phyloP scores from a whole-genome alignment of 1,139 yeast species.

The Taiozyma sp. region DNA sequence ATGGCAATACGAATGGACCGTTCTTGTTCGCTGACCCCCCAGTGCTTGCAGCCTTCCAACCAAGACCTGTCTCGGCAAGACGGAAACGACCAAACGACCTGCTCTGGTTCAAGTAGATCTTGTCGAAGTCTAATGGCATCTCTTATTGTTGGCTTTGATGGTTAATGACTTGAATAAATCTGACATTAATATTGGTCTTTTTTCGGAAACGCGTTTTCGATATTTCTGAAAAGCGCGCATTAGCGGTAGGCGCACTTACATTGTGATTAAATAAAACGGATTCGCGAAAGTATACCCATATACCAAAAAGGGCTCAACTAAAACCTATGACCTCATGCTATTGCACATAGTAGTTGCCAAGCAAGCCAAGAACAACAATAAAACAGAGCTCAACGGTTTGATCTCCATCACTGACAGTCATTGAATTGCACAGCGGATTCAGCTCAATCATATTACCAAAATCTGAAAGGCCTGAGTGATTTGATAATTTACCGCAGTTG shows the following conservation, averaged over 20 bases:
- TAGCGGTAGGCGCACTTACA: not conserved
- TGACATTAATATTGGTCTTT: not conserved
- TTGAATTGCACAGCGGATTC: too few species aligned
- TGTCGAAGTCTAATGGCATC: slow-evolving; percentile 55
- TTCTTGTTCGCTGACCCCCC: slow-evolving; percentile 51
- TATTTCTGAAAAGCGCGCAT: not conserved
- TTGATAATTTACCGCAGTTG: too few species aligned
- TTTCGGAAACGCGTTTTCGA: not conserved
- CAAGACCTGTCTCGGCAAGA: slow-evolving; percentile 90
- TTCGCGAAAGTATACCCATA: too few species aligned
- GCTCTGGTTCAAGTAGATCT: slow-evolving; percentile 84
- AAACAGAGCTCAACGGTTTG: too few species aligned
- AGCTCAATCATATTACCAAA: too few species aligned
- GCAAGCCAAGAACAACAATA: too few species aligned
- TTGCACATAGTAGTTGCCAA: too few species aligned
- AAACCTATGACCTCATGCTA: too few species aligned
- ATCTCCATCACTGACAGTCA: too few species aligned
- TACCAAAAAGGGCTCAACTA: too few species aligned
- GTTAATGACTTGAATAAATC: not conserved
- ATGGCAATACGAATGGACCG: slow-evolving; percentile 79
- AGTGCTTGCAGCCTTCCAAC: slow-evolving; percentile 79
- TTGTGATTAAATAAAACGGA: too few species aligned
- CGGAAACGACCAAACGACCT: slow-evolving; percentile 84
- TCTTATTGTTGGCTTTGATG: not conserved
- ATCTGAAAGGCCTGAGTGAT: too few species aligned